Evolutionary conservation across 805 yeast genomes (phyloP).

Genomic region (Hanseniaspora meyeri): DNA sequence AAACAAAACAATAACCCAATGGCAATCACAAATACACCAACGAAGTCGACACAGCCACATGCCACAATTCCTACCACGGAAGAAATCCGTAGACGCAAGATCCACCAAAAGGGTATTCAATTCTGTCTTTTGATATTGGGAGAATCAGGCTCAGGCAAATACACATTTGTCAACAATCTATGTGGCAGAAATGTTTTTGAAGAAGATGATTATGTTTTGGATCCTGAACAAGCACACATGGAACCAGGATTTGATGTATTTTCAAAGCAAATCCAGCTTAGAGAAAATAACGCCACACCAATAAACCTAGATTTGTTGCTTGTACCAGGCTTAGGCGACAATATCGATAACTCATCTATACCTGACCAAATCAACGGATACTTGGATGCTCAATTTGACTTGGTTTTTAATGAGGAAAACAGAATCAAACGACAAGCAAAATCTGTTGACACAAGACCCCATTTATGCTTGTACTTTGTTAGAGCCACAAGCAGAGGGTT

Average conservation of each 20-base stretch:
- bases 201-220: constrained; percentile 17
- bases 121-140: constrained; percentile 63
- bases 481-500: constrained; percentile 43
- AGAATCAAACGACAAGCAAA: constrained; percentile 62
- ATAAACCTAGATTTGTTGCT: constrained; percentile 48
- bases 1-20: too few species aligned
- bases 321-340: constrained; percentile 67
- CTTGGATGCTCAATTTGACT: constrained; percentile 60
- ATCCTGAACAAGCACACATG: constrained; percentile 27
- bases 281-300: constrained; percentile 44
- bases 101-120: constrained; percentile 48
- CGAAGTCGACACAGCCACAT: not conserved
- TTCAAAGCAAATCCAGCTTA: constrained; percentile 41
- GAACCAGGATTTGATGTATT: constrained; percentile 33
- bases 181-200: constrained; percentile 40
- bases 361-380: constrained; percentile 42
- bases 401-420: constrained; percentile 60
- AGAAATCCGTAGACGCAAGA: constrained; percentile 44
- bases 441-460: constrained; percentile 61
- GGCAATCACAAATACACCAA: not conserved
- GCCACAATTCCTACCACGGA: constrained; percentile 21
- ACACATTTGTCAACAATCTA: constrained; percentile 58
- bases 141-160: constrained; percentile 60
- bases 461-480: constrained; percentile 65
- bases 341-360: constrained; percentile 48